Evolutionary conservation across 208 protist species (phyloP).

Genomic region (Acanthamoeba sp.): DNA sequence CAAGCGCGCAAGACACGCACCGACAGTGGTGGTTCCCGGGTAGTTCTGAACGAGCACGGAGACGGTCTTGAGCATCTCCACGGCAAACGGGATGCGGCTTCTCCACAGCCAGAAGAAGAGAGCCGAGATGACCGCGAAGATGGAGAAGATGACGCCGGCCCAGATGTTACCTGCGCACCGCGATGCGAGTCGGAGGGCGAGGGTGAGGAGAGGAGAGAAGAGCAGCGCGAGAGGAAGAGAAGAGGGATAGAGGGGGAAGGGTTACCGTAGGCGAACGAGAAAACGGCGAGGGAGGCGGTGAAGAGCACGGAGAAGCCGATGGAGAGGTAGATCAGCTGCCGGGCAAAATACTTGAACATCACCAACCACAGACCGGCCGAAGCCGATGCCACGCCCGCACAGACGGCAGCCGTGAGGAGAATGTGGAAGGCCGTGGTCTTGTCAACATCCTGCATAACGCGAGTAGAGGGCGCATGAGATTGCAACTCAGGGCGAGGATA

Average conservation of each 20-base stretch:
- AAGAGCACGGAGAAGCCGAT: conserved; percentile 61
- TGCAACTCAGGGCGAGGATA: neutral
- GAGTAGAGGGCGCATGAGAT: neutral
- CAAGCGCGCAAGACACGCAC: neutral
- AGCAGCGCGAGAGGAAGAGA: neutral
- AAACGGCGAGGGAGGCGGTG: neutral
- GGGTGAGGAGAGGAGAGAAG: neutral
- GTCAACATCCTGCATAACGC: neutral
- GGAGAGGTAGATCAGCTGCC: conserved; percentile 52
- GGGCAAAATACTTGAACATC: conserved; percentile 32
- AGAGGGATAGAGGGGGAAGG: neutral
- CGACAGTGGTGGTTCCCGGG: conserved; percentile 43
- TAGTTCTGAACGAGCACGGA: conserved; percentile 46
- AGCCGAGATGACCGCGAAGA: conserved; percentile 38
- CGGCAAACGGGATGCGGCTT: conserved; percentile 71
- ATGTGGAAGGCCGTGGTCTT: conserved; percentile 24
- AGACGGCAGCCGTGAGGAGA: neutral
- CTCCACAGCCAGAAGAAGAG: conserved; percentile 64
- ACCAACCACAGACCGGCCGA: conserved; percentile 49
- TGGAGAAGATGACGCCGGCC: conserved; percentile 48
- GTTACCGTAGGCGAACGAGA: neutral
- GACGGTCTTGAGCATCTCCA: conserved; percentile 70
- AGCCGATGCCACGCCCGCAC: neutral
- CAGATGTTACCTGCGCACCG: neutral
- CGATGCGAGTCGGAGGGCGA: neutral